phyloP scores from a whole-genome alignment of 208 protist genomes.

The Hexamita inflata region DNA sequence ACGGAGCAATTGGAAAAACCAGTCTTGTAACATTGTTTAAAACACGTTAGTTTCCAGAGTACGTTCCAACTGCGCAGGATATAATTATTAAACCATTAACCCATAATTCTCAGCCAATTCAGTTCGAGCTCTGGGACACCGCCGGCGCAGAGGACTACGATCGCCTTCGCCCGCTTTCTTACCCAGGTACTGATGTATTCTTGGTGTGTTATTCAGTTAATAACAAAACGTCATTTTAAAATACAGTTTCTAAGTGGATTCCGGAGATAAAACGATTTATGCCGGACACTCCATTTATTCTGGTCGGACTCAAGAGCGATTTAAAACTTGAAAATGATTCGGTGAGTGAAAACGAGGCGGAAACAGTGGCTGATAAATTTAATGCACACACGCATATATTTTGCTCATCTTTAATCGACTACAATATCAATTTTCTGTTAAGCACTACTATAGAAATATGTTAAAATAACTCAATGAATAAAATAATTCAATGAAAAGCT shows the following conservation, averaged over 20 bases:
- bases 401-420: too few species aligned
- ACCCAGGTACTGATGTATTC: constrained; percentile 54
- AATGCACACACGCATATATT: too few species aligned
- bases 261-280: constrained; percentile 28
- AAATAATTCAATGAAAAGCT: too few species aligned
- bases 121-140: constrained; percentile 44
- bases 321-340: too few species aligned
- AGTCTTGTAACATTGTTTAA: constrained; percentile 31
- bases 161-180: constrained; percentile 49
- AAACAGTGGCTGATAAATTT: too few species aligned
- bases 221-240: constrained; percentile 52
- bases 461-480: too few species aligned
- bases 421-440: too few species aligned
- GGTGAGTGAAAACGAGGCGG: too few species aligned
- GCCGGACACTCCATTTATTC: constrained; percentile 44
- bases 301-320: constrained; percentile 55
- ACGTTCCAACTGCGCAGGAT: constrained; percentile 45
- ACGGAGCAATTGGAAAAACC: constrained; percentile 44
- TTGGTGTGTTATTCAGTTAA: constrained; percentile 62
- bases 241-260: constrained; percentile 54
- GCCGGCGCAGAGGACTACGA: constrained; percentile 55
- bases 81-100: constrained; percentile 33
- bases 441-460: too few species aligned
- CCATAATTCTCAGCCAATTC: constrained; percentile 22
- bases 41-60: constrained; percentile 36